A percentile compares a stretch with the other conserved stretches of the same genome.
phyloP scores from a whole-genome alignment of 1,139 yeast species.

The Meyerozyma guilliermondii region DNA sequence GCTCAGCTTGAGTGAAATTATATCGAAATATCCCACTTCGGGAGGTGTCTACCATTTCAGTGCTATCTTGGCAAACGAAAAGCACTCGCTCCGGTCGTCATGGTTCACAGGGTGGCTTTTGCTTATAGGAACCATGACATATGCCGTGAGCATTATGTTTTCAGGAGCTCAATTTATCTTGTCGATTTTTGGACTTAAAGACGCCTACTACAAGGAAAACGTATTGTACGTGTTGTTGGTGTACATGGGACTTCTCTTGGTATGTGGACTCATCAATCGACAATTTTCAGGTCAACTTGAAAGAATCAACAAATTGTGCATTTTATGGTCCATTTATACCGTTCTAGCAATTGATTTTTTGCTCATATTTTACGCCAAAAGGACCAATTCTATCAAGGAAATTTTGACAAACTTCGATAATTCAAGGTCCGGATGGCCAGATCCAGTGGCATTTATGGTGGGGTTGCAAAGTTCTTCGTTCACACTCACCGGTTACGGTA shows the following conservation, averaged over 20 bases:
- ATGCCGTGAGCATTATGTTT: constrained; percentile 66
- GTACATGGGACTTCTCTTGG: constrained; percentile 49
- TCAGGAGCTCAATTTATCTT: constrained; percentile 71
- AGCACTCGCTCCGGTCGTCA: constrained; percentile 49
- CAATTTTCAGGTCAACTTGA: constrained; percentile 57
- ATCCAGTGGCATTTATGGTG: constrained; percentile 58
- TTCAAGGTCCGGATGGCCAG: constrained; percentile 69
- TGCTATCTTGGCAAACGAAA: constrained; percentile 58
- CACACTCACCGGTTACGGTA: constrained; percentile 78
- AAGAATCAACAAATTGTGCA: constrained; percentile 58
- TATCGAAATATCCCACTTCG: constrained; percentile 71
- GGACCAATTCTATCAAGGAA: constrained; percentile 53
- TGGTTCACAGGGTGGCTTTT: constrained; percentile 79
- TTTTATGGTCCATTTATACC: constrained; percentile 69
- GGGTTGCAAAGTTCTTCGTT: constrained; percentile 78
- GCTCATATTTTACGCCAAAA: constrained; percentile 53
- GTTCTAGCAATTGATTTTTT: constrained; percentile 64
- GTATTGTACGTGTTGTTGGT: constrained; percentile 50
- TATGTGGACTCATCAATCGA: constrained; percentile 60
- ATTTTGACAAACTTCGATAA: constrained; percentile 70
- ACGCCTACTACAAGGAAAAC: constrained; percentile 55
- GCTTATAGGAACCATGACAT: constrained; percentile 71
- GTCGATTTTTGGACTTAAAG: constrained; percentile 57
- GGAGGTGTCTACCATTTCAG: constrained; percentile 74
- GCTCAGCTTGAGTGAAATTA: constrained; percentile 63